Conservation (phyloP, 352 stramenopile genomes). For the Phytophthora citricola region DNA sequence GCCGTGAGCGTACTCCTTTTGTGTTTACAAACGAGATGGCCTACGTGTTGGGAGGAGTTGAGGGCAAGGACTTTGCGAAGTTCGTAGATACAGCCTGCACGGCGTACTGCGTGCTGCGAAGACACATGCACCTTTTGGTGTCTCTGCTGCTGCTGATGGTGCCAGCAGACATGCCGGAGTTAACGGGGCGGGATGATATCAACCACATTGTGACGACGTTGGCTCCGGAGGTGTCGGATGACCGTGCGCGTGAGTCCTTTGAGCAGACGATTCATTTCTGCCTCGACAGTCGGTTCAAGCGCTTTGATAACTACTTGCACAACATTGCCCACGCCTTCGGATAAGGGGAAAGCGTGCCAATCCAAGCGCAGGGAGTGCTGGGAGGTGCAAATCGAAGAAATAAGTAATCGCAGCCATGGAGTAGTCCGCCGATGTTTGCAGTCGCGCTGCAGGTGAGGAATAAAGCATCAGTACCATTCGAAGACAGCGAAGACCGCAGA, state of each 20-base stretch:
- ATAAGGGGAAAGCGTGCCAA: slow-evolving; percentile 22
- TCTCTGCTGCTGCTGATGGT: slow-evolving; percentile 88
- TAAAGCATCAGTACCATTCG: slow-evolving; percentile 26
- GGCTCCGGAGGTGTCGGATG: slow-evolving; percentile 71
- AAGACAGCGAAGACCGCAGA: slow-evolving; percentile 12
- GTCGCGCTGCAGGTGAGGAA: slow-evolving; percentile 13
- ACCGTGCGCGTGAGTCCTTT: slow-evolving; percentile 71
- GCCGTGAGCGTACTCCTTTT: slow-evolving; percentile 85
- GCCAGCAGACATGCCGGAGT: slow-evolving; percentile 86
- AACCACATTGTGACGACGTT: slow-evolving; percentile 87
- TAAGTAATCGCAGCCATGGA: slow-evolving; percentile 36
- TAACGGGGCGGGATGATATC: slow-evolving; percentile 83
- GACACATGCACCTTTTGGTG: slow-evolving; percentile 89
- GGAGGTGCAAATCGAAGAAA: slow-evolving; percentile 29
- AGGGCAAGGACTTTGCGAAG: slow-evolving; percentile 74
- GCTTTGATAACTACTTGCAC: slow-evolving; percentile 90
- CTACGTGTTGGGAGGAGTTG: slow-evolving; percentile 80
- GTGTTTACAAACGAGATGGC: slow-evolving; percentile 92
- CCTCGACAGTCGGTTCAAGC: slow-evolving; percentile 87
- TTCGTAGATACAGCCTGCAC: slow-evolving; percentile 79
- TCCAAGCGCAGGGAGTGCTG: slow-evolving; percentile 12
- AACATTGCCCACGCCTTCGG: slow-evolving; percentile 49
- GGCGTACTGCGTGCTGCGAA: slow-evolving; percentile 81
- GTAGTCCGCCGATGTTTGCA: slow-evolving; percentile 17
- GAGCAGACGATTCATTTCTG: slow-evolving; percentile 85